Evolutionary conservation across 2,329 filamentous ascomycete species (phyloP).

Genomic region (Grosmannia serpens): DNA sequence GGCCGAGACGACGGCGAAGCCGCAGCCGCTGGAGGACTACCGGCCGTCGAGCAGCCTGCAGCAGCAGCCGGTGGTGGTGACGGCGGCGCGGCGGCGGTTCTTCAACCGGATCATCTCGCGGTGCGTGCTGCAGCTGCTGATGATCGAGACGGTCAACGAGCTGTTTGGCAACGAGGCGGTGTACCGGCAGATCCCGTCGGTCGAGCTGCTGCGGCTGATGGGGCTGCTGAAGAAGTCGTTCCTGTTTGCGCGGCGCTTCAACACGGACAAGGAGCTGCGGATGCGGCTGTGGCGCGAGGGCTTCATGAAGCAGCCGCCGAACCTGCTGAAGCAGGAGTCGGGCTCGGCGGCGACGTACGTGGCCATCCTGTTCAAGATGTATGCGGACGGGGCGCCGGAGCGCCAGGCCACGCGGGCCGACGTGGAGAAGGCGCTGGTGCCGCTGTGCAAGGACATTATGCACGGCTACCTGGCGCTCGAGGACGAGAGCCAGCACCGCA

Average conservation of each 20-base stretch:
- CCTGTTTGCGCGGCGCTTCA: conserved; percentile 94
- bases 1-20: conserved; percentile 12
- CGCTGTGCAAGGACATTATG: conserved; percentile 91
- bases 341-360: conserved; percentile 92
- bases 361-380: conserved; percentile 93
- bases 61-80: conserved; percentile 84
- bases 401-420: conserved; percentile 67
- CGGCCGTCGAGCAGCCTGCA: conserved; percentile 64
- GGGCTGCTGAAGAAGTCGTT: conserved; percentile 88
- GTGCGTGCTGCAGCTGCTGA: conserved; percentile 91
- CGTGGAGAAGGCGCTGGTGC: conserved; percentile 84
- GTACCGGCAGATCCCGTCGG: conserved; percentile 83
- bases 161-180: conserved; percentile 96
- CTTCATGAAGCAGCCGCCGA: conserved; percentile 99
- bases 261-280: conserved; percentile 89
- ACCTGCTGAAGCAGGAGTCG: conserved; percentile 91
- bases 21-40: conserved; percentile 77
- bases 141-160: conserved; percentile 99
- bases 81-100: conserved; percentile 81
- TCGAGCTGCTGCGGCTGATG: conserved; percentile 87
- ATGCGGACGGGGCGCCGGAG: conserved; percentile 77
- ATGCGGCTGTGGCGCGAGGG: conserved; percentile 94
- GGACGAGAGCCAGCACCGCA: conserved; percentile 92
- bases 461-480: conserved; percentile 75
- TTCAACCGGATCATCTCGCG: conserved; percentile 99